A percentile compares a stretch with the other conserved stretches of the same genome.
Evolutionary conservation across 1,284 basidiomycete species (phyloP).

Genomic region (Neonothopanus nambi): DNA sequence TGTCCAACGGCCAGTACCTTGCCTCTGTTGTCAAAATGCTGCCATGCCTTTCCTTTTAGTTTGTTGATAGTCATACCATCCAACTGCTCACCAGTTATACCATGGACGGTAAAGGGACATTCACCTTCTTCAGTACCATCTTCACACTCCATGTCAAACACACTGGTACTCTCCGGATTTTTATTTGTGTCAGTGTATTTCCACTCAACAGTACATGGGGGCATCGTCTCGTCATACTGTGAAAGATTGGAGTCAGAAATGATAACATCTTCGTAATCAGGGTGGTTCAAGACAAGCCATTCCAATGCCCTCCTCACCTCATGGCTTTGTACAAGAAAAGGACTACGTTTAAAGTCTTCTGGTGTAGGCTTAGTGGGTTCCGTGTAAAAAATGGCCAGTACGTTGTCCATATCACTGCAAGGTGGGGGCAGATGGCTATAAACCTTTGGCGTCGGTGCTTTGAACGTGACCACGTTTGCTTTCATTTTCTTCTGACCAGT

Average conservation of each 20-base stretch:
- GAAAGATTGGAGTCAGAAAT: slow-evolving; percentile 16
- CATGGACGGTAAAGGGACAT: slow-evolving; percentile 23
- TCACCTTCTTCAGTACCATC: slow-evolving; percentile 18
- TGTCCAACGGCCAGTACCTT: slow-evolving; percentile 23
- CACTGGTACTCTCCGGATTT: slow-evolving; percentile 18
- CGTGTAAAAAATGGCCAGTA: slow-evolving; percentile 6
- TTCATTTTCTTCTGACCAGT: slow-evolving; percentile 20
- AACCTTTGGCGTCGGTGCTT: no score
- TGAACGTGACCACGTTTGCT: slow-evolving; percentile 27
- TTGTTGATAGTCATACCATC: slow-evolving; percentile 1
- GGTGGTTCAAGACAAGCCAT: slow-evolving; percentile 33
- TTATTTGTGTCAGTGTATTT: slow-evolving; percentile 15
- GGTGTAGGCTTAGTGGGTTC: slow-evolving; percentile 7
- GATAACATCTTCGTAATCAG: slow-evolving; percentile 27
- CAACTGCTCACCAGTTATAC: slow-evolving; percentile 17
- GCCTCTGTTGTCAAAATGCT: no score
- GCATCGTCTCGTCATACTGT: slow-evolving; percentile 19
- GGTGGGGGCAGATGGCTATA: slow-evolving; percentile 20
- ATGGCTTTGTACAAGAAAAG: slow-evolving; percentile 25
- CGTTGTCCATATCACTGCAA: slow-evolving; percentile 1
- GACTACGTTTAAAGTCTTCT: slow-evolving; percentile 24
- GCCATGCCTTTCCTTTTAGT: no score
- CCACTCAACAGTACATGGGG: slow-evolving; percentile 33
- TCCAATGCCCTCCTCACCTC: slow-evolving; percentile 25
- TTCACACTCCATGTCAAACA: slow-evolving; percentile 14